Percentiles rank a stretch among this genome's conserved stretches.
phyloP scores from a whole-genome alignment of 805 yeast genomes.

The Torulaspora quercuum region DNA sequence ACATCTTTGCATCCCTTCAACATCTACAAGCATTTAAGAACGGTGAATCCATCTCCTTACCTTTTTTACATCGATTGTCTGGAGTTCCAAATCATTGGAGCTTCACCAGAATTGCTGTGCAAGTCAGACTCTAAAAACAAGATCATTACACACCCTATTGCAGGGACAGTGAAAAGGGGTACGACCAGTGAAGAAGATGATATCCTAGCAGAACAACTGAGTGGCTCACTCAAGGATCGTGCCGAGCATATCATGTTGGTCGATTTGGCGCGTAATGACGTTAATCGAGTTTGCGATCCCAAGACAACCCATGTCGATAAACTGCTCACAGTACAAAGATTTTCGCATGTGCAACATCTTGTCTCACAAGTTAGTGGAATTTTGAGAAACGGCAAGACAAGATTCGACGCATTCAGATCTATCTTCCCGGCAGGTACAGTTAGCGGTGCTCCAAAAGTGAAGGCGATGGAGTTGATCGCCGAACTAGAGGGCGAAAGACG shows the following conservation, averaged over 20 bases:
- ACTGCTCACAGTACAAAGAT: conserved; percentile 83
- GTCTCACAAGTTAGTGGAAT: conserved; percentile 94
- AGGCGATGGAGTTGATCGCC: conserved; percentile 91
- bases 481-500: conserved; percentile 88
- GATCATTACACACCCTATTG: conserved; percentile 93
- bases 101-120: conserved; percentile 92
- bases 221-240: conserved; percentile 80
- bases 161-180: conserved; percentile 94
- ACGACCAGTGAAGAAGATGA: conserved; percentile 90
- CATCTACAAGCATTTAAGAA: conserved; percentile 87
- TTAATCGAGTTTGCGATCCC: conserved; percentile 93
- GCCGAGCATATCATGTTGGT: conserved; percentile 99
- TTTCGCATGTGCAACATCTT: conserved; percentile 95
- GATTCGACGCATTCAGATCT: conserved; percentile 96
- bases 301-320: conserved; percentile 80
- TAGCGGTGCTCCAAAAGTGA: conserved; percentile 96
- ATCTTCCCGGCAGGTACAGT: conserved; percentile 99
- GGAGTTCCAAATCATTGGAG: conserved; percentile 94
- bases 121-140: conserved; percentile 69
- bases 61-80: conserved; percentile 88
- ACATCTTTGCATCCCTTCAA: conserved; percentile 95
- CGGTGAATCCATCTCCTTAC: conserved; percentile 97
- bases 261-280: conserved; percentile 93
- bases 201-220: conserved; percentile 65
- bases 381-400: conserved; percentile 72